Percentiles rank a stretch among this genome's conserved stretches.
phyloP scores from a whole-genome alignment of 2,329 filamentous ascomycete species.

The Chrysosporium keratinophilum region DNA sequence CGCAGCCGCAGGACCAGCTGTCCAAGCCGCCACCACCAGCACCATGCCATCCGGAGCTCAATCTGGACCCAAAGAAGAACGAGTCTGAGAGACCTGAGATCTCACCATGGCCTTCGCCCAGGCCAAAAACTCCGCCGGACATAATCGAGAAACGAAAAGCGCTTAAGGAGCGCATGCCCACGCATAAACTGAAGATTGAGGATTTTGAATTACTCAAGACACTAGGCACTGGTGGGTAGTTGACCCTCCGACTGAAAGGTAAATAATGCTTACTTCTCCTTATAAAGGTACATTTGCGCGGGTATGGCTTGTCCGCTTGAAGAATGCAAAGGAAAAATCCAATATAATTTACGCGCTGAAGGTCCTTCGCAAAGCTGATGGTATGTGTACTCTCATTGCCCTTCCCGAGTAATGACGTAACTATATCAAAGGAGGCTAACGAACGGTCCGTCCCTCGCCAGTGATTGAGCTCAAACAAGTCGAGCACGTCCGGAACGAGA shows the following conservation, averaged over 20 bases:
- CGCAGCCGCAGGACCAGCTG: conserved; percentile 23
- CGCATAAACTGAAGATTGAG: conserved; percentile 29
- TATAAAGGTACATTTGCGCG: conserved; percentile 42
- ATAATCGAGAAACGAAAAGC: conserved; percentile 31
- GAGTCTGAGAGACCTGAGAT: conserved; percentile 24
- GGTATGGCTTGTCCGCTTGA: conserved; percentile 40
- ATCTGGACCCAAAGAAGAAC: conserved; percentile 19
- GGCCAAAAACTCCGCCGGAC: conserved; percentile 29
- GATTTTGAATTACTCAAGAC: conserved; percentile 42
- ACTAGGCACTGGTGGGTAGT: conserved; percentile 37
- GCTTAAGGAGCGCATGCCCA: conserved; percentile 31
- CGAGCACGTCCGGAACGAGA: conserved; percentile 58
- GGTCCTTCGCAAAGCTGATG: conserved; percentile 42
- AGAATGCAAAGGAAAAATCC: conserved; percentile 26
- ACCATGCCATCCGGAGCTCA: conserved; percentile 8
- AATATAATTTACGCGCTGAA: conserved; percentile 42
- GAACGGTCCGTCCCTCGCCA: conserved; percentile 17
- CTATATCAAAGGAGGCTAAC: not conserved
- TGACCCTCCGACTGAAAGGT: not conserved
- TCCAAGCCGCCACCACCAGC: conserved; percentile 12
- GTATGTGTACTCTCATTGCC: conserved; percentile 22
- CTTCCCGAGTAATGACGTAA: not conserved
- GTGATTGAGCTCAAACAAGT: conserved; percentile 55
- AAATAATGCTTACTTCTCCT: not conserved
- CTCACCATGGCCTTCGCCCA: conserved; percentile 23